phyloP scores from a whole-genome alignment of 768 basidiomycete genomes.

The Mycena epipterygia region DNA sequence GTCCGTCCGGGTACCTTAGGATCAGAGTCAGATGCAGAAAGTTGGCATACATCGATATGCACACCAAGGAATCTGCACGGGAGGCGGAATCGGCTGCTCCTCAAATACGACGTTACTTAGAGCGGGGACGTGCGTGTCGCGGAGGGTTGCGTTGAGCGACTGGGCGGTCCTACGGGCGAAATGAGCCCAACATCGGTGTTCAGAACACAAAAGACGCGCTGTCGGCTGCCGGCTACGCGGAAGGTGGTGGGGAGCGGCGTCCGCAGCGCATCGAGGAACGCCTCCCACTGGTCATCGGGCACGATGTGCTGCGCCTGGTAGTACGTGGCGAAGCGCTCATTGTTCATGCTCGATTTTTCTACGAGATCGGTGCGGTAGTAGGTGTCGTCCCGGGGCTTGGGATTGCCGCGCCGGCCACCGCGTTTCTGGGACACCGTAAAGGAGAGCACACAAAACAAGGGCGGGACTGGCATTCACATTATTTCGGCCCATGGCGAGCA shows the following conservation, averaged over 20 bases:
- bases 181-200: slow-evolving; percentile 17
- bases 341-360: slow-evolving; percentile 76
- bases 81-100: slow-evolving; percentile 80
- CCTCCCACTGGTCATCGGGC: slow-evolving; percentile 83
- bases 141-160: slow-evolving; percentile 85
- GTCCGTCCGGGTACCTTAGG: slow-evolving; percentile 90
- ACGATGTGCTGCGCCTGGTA: slow-evolving; percentile 85
- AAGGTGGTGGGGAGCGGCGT: slow-evolving; percentile 93
- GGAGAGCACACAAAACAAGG: not conserved
- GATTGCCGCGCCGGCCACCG: slow-evolving; percentile 20
- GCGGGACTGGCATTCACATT: slow-evolving; percentile 20
- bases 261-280: slow-evolving; percentile 74
- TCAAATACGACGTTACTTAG: slow-evolving; percentile 83
- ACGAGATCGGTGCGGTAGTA: slow-evolving; percentile 67
- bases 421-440: slow-evolving; percentile 26
- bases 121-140: slow-evolving; percentile 81
- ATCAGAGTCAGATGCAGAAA: not conserved
- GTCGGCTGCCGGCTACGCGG: slow-evolving; percentile 88
- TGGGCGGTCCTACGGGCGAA: slow-evolving; percentile 64
- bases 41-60: slow-evolving; percentile 18
- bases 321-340: slow-evolving; percentile 75
- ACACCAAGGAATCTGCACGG: slow-evolving; percentile 89
- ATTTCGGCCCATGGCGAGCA: slow-evolving; percentile 29
- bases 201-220: slow-evolving; percentile 60
- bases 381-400: slow-evolving; percentile 42